Evolutionary conservation across 495 filamentous ascomycete species (phyloP).

Genomic region (Cercophora scortea): DNA sequence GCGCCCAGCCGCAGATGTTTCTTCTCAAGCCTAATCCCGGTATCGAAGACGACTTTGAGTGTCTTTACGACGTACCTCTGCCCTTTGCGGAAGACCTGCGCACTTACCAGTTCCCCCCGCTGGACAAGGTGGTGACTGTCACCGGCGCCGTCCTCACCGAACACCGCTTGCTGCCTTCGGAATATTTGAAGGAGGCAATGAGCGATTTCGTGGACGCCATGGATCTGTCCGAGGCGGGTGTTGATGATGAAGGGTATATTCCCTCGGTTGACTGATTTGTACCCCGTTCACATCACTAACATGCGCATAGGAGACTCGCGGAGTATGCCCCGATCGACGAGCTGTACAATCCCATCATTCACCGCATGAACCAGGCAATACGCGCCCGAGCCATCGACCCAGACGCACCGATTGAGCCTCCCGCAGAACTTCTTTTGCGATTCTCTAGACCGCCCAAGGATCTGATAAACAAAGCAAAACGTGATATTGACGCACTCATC

Average conservation of each 20-base stretch:
- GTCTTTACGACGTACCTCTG: conserved; percentile 84
- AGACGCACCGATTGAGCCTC: conserved; percentile 55
- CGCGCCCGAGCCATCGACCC: conserved; percentile 73
- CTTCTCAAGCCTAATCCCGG: conserved; percentile 72
- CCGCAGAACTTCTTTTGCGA: conserved; percentile 59
- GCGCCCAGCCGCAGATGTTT: conserved; percentile 66
- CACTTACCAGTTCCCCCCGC: conserved; percentile 79
- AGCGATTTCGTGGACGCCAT: conserved; percentile 86
- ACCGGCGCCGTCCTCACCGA: conserved; percentile 78
- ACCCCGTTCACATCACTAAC: conserved; percentile 20
- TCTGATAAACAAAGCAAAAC: conserved; percentile 47
- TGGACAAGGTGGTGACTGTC: conserved; percentile 81
- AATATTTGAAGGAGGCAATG: conserved; percentile 70
- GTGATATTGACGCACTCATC: conserved; percentile 55
- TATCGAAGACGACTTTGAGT: conserved; percentile 78
- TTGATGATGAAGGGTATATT: conserved; percentile 62
- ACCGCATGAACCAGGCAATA: conserved; percentile 80
- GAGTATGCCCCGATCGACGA: conserved; percentile 79
- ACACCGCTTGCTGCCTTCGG: conserved; percentile 80
- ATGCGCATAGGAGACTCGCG: conserved; percentile 43
- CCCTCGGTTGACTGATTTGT: background rate
- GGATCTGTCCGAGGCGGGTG: conserved; percentile 62
- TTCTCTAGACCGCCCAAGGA: conserved; percentile 68
- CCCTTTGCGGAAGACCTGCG: conserved; percentile 91
- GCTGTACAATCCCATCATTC: conserved; percentile 82